Percentiles rank a stretch among this genome's conserved stretches.
These are phyloP conservation scores for Eimeria falciformis DNA, from an alignment of 169 alveolate genomes.

Conservation along the genomic window DNA sequence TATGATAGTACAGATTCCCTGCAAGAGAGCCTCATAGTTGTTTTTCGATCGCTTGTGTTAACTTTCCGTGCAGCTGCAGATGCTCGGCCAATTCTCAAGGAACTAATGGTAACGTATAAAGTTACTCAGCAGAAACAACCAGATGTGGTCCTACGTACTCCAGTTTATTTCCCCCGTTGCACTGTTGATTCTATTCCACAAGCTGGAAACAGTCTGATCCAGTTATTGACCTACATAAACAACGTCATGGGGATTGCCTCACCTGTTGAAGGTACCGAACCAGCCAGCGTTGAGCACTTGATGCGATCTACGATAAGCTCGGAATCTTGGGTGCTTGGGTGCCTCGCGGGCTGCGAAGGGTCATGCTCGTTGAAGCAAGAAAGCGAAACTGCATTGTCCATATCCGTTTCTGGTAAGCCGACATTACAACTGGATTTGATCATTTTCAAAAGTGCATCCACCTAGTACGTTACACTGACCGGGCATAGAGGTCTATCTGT, in stretches of 20 bases:
- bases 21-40: no score
- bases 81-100: slow-evolving; percentile 40
- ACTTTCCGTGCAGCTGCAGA: slow-evolving; percentile 28
- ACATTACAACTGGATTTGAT: no score
- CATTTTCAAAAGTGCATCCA: no score
- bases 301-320: not conserved
- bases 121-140: not conserved
- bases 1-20: no score
- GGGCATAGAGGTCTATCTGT: no score
- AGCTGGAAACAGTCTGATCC: not conserved
- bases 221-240: not conserved
- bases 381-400: not conserved
- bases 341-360: not conserved
- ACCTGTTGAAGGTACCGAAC: not conserved
- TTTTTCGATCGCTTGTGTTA: no score
- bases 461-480: no score
- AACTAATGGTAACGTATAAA: slow-evolving; percentile 31
- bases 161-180: not conserved
- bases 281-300: not conserved
- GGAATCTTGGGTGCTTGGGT: slow-evolving; percentile 12
- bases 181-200: slow-evolving; percentile 29
- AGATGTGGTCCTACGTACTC: slow-evolving; percentile 38
- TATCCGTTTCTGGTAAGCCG: slow-evolving; percentile 9
- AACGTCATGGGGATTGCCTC: slow-evolving; percentile 19
- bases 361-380: slow-evolving; percentile 20